A percentile compares a stretch with the other conserved stretches of the same genome.
These are phyloP conservation scores for Hymenotorrendiella dingleyae DNA, from an alignment of 2,329 filamentous ascomycete genomes.

Conservation along the genomic window DNA sequence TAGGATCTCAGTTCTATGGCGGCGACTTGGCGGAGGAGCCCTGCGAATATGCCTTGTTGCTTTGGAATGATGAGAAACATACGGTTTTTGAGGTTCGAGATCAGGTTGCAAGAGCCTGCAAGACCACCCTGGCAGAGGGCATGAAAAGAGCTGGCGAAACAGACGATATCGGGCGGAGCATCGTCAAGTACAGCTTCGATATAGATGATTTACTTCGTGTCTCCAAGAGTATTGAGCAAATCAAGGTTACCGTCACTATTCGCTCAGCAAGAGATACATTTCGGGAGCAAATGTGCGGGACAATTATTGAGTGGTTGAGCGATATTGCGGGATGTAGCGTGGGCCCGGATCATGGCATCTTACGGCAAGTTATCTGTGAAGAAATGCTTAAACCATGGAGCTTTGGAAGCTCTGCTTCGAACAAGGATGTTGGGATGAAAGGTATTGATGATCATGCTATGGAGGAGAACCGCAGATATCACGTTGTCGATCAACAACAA, in stretches of 20 bases:
- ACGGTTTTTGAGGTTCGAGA: constrained; percentile 86
- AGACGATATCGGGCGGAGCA: constrained; percentile 79
- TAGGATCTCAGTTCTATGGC: constrained; percentile 70
- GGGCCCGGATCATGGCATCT: constrained; percentile 69
- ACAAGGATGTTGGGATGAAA: constrained; percentile 69
- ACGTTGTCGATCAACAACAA: constrained; percentile 12
- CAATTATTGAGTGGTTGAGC: constrained; percentile 90
- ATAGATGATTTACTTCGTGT: constrained; percentile 68
- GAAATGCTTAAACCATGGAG: constrained; percentile 86
- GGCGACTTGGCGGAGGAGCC: constrained; percentile 56
- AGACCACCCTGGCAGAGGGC: constrained; percentile 63
- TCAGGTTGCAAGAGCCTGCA: constrained; percentile 86
- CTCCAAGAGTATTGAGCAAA: constrained; percentile 84
- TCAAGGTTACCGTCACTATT: constrained; percentile 93
- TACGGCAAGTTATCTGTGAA: constrained; percentile 80
- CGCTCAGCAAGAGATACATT: constrained; percentile 92
- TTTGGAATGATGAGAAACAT: constrained; percentile 99
- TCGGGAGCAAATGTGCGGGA: constrained; percentile 97
- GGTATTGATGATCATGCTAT: constrained; percentile 78
- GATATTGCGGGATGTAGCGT: constrained; percentile 90
- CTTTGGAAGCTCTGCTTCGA: constrained; percentile 74
- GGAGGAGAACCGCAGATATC: constrained; percentile 26
- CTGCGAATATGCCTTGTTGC: constrained; percentile 73
- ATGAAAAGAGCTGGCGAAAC: constrained; percentile 77
- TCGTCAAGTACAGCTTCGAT: constrained; percentile 71